Evolutionary conservation across 2,329 filamentous ascomycete species (phyloP).

Genomic region (Aspergillus hiratsukae): DNA sequence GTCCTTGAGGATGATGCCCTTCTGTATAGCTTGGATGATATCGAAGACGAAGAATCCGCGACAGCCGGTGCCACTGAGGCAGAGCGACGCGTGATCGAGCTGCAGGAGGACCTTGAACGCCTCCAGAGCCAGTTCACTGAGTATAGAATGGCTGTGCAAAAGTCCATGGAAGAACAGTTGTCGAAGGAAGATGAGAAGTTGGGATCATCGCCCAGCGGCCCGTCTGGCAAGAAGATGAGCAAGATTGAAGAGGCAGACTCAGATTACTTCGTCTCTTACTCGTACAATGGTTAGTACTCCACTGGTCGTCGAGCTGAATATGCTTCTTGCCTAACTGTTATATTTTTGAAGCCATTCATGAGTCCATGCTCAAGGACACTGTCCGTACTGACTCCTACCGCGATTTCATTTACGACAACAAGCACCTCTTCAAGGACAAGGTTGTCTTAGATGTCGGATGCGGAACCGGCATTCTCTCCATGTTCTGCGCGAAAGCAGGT

Average conservation of each 20-base stretch:
- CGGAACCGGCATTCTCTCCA: constrained; percentile 77
- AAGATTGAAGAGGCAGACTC: constrained; percentile 51
- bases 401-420: constrained; percentile 92
- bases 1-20: constrained; percentile 85
- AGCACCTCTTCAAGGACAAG: constrained; percentile 79
- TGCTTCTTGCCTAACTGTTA: not conserved
- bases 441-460: constrained; percentile 88
- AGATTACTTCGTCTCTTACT: constrained; percentile 62
- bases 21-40: constrained; percentile 80
- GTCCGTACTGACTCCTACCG: constrained; percentile 87
- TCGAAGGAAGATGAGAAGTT: constrained; percentile 50
- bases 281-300: constrained; percentile 57
- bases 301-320: not conserved
- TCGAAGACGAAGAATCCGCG: constrained; percentile 43
- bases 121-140: constrained; percentile 60
- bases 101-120: constrained; percentile 59
- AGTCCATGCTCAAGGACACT: constrained; percentile 89
- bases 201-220: constrained; percentile 12
- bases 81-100: constrained; percentile 51
- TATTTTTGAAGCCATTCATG: constrained; percentile 68
- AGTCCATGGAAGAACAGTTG: constrained; percentile 64
- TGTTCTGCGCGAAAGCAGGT: constrained; percentile 90
- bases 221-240: constrained; percentile 25
- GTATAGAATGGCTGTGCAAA: constrained; percentile 61
- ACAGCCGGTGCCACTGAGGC: constrained; percentile 30